A percentile compares a stretch with the other conserved stretches of the same genome.
These are phyloP conservation scores for Ochromonadaceae sp. DNA, from an alignment of 352 stramenopile genomes.

Conservation along the genomic window DNA sequence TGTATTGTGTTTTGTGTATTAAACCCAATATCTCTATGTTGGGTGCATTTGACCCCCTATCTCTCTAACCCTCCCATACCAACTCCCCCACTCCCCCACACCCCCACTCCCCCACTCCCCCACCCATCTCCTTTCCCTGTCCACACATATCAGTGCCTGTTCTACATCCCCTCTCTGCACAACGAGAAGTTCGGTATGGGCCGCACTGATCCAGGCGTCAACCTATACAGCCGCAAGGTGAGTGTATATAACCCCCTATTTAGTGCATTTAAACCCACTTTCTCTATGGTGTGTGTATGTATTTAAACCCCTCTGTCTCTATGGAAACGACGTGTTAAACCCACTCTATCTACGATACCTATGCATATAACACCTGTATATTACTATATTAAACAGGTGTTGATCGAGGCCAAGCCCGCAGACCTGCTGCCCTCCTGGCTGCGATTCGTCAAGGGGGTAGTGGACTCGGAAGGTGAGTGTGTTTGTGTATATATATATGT, in stretches of 20 bases:
- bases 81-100: no score
- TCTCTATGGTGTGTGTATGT: slow-evolving; percentile 8
- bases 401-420: slow-evolving; percentile 93
- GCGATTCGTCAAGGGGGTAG: slow-evolving; percentile 70
- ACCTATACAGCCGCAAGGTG: slow-evolving; percentile 88
- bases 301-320: not conserved
- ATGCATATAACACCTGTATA: not conserved
- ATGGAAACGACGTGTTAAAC: not conserved
- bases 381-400: slow-evolving; percentile 40
- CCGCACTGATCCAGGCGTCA: slow-evolving; percentile 86
- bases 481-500: not conserved
- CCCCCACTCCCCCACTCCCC: no score
- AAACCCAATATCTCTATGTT: no score
- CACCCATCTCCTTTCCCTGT: no score
- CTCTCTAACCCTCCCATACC: no score
- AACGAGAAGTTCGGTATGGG: slow-evolving; percentile 90
- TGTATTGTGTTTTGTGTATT: no score
- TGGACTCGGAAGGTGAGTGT: slow-evolving; percentile 69
- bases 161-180: slow-evolving; percentile 90
- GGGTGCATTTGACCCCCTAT: no score
- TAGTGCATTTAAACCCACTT: not conserved
- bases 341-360: not conserved
- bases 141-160: no score
- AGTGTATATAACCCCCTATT: slow-evolving; percentile 3
- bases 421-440: slow-evolving; percentile 97